Percentiles rank a stretch among this genome's conserved stretches.
phyloP scores from a whole-genome alignment of 495 filamentous ascomycete genomes.

The Aspergillus taichungensis region DNA sequence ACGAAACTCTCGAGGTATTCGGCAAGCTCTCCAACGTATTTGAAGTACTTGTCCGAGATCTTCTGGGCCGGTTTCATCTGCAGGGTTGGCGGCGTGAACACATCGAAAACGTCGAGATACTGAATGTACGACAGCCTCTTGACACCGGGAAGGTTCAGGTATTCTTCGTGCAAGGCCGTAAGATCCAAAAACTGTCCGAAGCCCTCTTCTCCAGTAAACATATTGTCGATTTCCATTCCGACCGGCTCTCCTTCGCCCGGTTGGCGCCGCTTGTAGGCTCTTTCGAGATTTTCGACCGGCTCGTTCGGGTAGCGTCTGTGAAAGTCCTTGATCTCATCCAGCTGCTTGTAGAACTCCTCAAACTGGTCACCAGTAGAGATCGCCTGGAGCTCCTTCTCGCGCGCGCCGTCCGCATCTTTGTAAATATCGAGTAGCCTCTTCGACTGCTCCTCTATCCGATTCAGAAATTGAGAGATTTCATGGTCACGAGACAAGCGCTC shows the following conservation, averaged over 20 bases:
- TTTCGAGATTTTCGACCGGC: conserved; percentile 88
- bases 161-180: conserved; percentile 72
- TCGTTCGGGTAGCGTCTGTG: conserved; percentile 90
- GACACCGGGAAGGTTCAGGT: conserved; percentile 76
- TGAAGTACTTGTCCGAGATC: conserved; percentile 83
- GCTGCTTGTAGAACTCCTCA: conserved; percentile 84
- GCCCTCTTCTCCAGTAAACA: conserved; percentile 93
- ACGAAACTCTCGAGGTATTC: conserved; percentile 82
- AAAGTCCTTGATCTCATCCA: conserved; percentile 72
- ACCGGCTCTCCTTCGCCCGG: conserved; percentile 55
- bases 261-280: conserved; percentile 71
- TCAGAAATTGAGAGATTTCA: conserved; percentile 77
- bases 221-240: conserved; percentile 64
- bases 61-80: conserved; percentile 71
- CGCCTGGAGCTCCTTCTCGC: conserved; percentile 69
- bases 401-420: conserved; percentile 61
- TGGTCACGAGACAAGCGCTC: conserved; percentile 82
- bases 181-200: conserved; percentile 88
- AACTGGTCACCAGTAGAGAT: conserved; percentile 84
- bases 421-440: conserved; percentile 74
- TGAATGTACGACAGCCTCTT: conserved; percentile 83
- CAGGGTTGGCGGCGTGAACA: conserved; percentile 63
- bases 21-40: conserved; percentile 71
- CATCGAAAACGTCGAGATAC: conserved; percentile 83
- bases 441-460: conserved; percentile 79